Base-by-base conservation (phyloP, 768 basidiomycete genomes). In the Xerocomellus chrysenteron region DNA sequence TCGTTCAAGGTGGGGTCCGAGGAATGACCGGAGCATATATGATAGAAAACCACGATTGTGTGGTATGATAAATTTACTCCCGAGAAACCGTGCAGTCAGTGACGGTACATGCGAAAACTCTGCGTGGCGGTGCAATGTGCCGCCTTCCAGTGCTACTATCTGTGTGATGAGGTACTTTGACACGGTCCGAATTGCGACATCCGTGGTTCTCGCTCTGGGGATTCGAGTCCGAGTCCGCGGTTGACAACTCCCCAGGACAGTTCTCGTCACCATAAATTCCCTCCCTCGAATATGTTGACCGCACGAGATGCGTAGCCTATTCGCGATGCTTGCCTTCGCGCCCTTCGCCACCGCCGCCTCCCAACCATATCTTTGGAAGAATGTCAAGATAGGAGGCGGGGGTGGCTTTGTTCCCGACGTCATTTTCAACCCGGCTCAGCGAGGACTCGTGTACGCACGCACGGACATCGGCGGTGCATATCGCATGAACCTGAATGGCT, bases 401-500 rank as follows among this genome's bases (percentile, higher is more conserved):
- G 59, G 57, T 50, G 76, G 78, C 28, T 84, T 83, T 60, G 75
- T 83, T 33, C 80, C 81, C 14, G 77, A 80, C 52, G 82, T 86
- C 52, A 6, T 86, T 17, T 87, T 87, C 68, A 86, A 85, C 64
- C 80, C 84, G 0, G 76, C 75, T 17, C 70, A 82, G 64, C 80
- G 82, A 76, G 85, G 84, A 33, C 68, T 86, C 12, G 83, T 81
- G 3, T 86, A 82, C 66, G 83, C 82, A n/a, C 80, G 85, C 24
- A 85, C 84, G 10, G 85, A 86, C 67, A 85, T 87, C 37, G 84
- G 85, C 52, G 85, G 84, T 28, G 83, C 81, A 21, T 86, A 86
- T 69, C 82, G 76, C 62, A 69, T 87, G 64, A 85, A 86, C 64
- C 40, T 81, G 2, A 81, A 84, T 61, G 80, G 83, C 50, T 71